Base-by-base conservation (phyloP, 192 early-diverging fungal genomes). In the Mortierella claussenii region DNA sequence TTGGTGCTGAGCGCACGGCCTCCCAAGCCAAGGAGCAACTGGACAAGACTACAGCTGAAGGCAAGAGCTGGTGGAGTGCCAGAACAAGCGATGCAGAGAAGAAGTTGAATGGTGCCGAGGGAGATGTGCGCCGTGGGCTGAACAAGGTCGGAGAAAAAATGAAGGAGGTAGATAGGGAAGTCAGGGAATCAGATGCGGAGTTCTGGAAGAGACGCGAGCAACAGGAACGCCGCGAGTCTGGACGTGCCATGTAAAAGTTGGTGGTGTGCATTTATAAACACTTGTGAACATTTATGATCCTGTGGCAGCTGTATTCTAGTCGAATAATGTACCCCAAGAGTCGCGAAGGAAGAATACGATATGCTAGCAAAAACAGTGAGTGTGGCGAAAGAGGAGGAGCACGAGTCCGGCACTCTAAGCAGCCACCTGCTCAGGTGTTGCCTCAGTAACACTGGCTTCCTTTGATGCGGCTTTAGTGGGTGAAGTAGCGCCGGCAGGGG, bases 111-210 rank as follows among this genome's bases (percentile, higher is more conserved):
- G 27, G 42, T 1, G 4, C 61, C 13, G 63, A 58, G 6, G 42
- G 43, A 1, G 73, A 67, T 7, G 13, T 62, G 13, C n/a, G 46
- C 1, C 12, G 44, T 5, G 64, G 73, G 7, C 24, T 67, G 36
- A 61, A 51, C 64, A 76, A 76, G 53, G 58, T 58, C 24, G 58
- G 47, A 13, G 73, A 76, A 42, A 60, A 49, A 46, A n/a, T 76
- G 18, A 43, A 33, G 33, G 64, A 76, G 51, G 24, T 76, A 51
- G 73, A 61, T 34, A 57, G 59, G 2, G 63, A 76, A 30, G 52
- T 49, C 1, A 26, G 9, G 4, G 63, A 65, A 4, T 49, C 63
- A 0, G 64, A 67, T 21, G 27, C 26, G 2, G 64, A 76, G 15
- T 61, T 67, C 34, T 76, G 73, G 64, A 37, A 36, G 17, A 62